Evolutionary conservation across 2,329 filamentous ascomycete species (phyloP).

Genomic region (Madurella mycetomatis): DNA sequence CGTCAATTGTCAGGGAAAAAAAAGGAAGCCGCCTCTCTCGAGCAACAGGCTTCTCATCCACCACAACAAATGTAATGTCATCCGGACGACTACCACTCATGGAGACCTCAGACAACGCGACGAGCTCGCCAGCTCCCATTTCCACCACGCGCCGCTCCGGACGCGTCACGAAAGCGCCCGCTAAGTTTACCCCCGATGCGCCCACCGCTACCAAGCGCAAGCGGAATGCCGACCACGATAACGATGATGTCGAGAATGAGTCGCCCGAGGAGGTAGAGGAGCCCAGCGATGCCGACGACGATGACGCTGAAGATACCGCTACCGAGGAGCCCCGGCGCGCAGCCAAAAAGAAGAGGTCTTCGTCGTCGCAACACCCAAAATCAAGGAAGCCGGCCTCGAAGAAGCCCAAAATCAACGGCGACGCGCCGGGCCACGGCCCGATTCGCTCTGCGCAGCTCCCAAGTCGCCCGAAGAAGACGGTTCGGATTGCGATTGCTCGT

Average conservation of each 20-base stretch:
- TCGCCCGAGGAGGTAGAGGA: slow-evolving; percentile 43
- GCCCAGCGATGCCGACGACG: slow-evolving; percentile 38
- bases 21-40: slow-evolving; percentile 6
- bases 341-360: slow-evolving; percentile 33
- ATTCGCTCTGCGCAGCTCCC: slow-evolving; percentile 42
- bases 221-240: slow-evolving; percentile 44
- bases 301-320: slow-evolving; percentile 38
- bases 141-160: slow-evolving; percentile 61
- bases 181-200: slow-evolving; percentile 56
- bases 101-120: slow-evolving; percentile 53
- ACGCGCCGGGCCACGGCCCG: slow-evolving; percentile 30
- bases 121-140: slow-evolving; percentile 47
- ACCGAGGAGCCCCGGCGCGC: slow-evolving; percentile 42
- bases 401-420: slow-evolving; percentile 60
- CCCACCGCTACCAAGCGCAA: slow-evolving; percentile 54
- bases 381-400: slow-evolving; percentile 57
- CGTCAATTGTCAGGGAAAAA: slow-evolving; percentile 24
- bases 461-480: slow-evolving; percentile 53
- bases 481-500: slow-evolving; percentile 47
- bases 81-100: slow-evolving; percentile 44
- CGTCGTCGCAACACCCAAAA: slow-evolving; percentile 40
- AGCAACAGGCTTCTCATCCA: slow-evolving; percentile 5
- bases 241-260: slow-evolving; percentile 43
- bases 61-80: slow-evolving; percentile 34
- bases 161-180: slow-evolving; percentile 59